Percentiles rank a stretch among this genome's conserved stretches.
Evolutionary conservation across 805 yeast species (phyloP).

Genomic region (Pichia insulana): DNA sequence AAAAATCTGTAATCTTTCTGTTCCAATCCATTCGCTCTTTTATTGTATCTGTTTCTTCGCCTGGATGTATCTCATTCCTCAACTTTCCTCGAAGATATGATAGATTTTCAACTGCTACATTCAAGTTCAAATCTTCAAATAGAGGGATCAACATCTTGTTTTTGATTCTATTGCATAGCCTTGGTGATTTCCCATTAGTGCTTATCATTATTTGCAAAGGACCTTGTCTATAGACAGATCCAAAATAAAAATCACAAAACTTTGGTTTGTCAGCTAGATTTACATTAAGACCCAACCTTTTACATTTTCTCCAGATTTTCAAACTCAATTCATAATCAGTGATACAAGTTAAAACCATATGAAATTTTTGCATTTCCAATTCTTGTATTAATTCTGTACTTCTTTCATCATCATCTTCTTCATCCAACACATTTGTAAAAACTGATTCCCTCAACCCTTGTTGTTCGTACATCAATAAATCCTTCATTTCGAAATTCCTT

Average conservation of each 20-base stretch:
- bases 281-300: slow-evolving; percentile 44
- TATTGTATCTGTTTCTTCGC: slow-evolving; percentile 39
- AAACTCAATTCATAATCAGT: slow-evolving; percentile 58
- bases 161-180: slow-evolving; percentile 56
- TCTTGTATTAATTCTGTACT: slow-evolving; percentile 28
- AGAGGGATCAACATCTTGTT: slow-evolving; percentile 41
- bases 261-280: slow-evolving; percentile 81
- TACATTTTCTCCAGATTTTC: slow-evolving; percentile 44
- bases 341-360: slow-evolving; percentile 64
- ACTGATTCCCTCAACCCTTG: slow-evolving; percentile 5
- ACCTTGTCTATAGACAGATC: slow-evolving; percentile 66
- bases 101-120: slow-evolving; percentile 51
- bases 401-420: slow-evolving; percentile 19
- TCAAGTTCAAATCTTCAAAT: slow-evolving; percentile 35
- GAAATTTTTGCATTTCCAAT: slow-evolving; percentile 36
- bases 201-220: slow-evolving; percentile 72
- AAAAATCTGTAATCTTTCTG: slow-evolving; percentile 52
- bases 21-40: slow-evolving; percentile 67
- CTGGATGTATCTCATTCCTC: slow-evolving; percentile 34
- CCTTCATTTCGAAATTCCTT: slow-evolving; percentile 38
- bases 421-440: slow-evolving; percentile 12
- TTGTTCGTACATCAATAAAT: slow-evolving; percentile 42
- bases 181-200: slow-evolving; percentile 76
- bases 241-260: slow-evolving; percentile 82
- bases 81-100: slow-evolving; percentile 45